Evolutionary conservation across 192 early-diverging fungal species (phyloP).

Genomic region (Gaertneriomyces sp.): DNA sequence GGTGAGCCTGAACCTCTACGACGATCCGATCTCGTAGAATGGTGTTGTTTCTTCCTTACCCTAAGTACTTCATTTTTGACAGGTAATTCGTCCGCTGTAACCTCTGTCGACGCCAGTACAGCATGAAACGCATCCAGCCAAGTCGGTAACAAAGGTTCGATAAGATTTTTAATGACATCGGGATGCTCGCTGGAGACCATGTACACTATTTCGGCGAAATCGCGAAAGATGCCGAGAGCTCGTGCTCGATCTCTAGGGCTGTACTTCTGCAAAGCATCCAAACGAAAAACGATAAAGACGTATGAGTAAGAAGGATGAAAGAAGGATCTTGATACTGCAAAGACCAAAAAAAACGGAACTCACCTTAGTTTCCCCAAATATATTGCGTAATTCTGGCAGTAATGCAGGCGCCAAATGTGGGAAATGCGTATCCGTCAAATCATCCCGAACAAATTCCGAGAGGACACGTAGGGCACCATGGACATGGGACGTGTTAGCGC

Average conservation of each 20-base stretch:
- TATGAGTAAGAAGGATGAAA: neutral
- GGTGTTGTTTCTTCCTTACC: slow-evolving; percentile 32
- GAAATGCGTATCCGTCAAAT: slow-evolving; percentile 84
- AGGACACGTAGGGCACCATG: slow-evolving; percentile 87
- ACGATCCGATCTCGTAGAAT: neutral
- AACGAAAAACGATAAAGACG: neutral
- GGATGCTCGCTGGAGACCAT: slow-evolving; percentile 77
- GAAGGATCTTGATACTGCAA: no score
- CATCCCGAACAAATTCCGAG: slow-evolving; percentile 78
- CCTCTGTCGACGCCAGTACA: slow-evolving; percentile 56
- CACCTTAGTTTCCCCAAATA: slow-evolving; percentile 49
- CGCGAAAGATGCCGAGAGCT: slow-evolving; percentile 76
- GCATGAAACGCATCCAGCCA: slow-evolving; percentile 73
- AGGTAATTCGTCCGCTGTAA: slow-evolving; percentile 51
- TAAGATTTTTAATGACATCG: slow-evolving; percentile 60
- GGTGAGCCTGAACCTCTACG: neutral
- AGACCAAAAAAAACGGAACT: neutral
- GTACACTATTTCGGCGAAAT: slow-evolving; percentile 79
- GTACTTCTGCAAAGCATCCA: slow-evolving; percentile 19
- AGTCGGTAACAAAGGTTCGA: slow-evolving; percentile 69
- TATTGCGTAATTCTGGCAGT: slow-evolving; percentile 78
- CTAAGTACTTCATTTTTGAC: slow-evolving; percentile 72
- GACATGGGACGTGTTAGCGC: slow-evolving; percentile 64
- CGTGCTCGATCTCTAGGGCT: slow-evolving; percentile 51
- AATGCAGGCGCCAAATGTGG: slow-evolving; percentile 75